These are phyloP conservation scores for Mucor irregularis DNA, from an alignment of 371 early-diverging fungal genomes.

Conservation along the genomic window DNA sequence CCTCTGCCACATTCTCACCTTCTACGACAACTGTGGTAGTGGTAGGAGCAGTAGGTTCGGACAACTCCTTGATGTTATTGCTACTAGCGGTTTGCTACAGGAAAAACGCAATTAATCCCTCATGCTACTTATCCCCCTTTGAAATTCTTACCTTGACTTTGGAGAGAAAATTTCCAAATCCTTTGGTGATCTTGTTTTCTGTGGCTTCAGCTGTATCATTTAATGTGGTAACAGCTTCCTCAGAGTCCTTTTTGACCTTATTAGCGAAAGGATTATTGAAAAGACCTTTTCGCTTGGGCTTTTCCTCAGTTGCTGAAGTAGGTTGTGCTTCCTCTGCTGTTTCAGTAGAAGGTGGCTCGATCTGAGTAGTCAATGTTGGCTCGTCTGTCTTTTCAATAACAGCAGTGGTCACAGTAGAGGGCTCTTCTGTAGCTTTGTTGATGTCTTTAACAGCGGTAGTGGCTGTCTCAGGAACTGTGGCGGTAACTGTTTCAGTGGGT, in stretches of 20 bases:
- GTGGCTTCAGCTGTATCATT: neutral
- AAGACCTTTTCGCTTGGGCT: neutral
- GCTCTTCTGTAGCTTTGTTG: conserved; percentile 5
- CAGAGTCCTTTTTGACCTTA: neutral
- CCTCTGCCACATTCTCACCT: neutral
- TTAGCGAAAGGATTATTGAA: neutral
- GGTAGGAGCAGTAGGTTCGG: conserved; percentile 3
- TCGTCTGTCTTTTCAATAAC: neutral
- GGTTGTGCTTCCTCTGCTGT: neutral
- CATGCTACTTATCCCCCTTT: neutral
- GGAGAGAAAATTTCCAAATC: conserved; percentile 12
- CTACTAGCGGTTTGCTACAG: conserved; percentile 11
- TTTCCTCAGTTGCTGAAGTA: conserved; percentile 6
- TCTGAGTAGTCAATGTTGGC: conserved; percentile 7
- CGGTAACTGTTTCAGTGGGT: neutral
- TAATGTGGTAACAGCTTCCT: neutral
- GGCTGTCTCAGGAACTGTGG: no score
- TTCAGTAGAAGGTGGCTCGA: conserved; percentile 2
- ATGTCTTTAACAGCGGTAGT: no score
- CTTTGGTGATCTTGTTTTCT: conserved; percentile 10
- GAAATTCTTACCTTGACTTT: neutral
- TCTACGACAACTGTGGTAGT: neutral
- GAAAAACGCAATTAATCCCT: no score
- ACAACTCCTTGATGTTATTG: conserved; percentile 4
- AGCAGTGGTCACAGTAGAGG: conserved; percentile 1